Evolutionary conservation across 2,329 filamentous ascomycete species (phyloP), one percentile per base, ranked within the genome.

Genomic region (Aspergillus thermomutatus): DNA sequence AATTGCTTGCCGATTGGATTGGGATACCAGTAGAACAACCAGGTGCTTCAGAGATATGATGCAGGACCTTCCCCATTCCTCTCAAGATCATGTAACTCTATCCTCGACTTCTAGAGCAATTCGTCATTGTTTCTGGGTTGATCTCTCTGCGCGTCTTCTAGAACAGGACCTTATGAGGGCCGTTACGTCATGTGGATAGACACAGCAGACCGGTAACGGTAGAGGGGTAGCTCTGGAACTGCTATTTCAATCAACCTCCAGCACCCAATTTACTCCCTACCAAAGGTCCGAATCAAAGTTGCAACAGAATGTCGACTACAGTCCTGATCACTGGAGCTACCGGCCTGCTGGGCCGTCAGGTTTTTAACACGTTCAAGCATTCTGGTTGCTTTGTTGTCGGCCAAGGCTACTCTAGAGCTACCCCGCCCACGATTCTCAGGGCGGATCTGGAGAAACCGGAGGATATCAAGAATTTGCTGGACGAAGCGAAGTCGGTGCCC

Each of bases 301-400:
- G 48, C 5, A 27, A 53, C 28, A 63, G 60, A 43, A 75, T 75
- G 72, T 67, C 72, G 55, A 70, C 82, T 57, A 87, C 82, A 26
- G 91, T 84, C 9, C 80, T 96, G 26, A 79, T 96, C 54, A 96
- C 92, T 6, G 92, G 92, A 56, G 91, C 91, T 40, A 93, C 89
- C 21, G 92, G 92, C 54, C 82, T 96, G 10, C 82, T 96, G 1
- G 92, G 92, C 50, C 85, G 91, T 46, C 86, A 94, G 72, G 88
- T 96, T 10, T 80, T 87, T 54, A 84, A 82, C 59, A 84, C 83
- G 11, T 96, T 96, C 71, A 79, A 86, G 53, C 75, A 81, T 55
- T 82, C 80, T 28, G 80, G 82, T 40, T 96, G 91, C 84, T 77
- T 79, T n/a, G 85, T 86, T 56, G 86, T 87, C 62, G 89, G 90